These are phyloP conservation scores for Tetrahymena malaccensis DNA, from an alignment of 73 alveolate species.

Conservation along the genomic window DNA sequence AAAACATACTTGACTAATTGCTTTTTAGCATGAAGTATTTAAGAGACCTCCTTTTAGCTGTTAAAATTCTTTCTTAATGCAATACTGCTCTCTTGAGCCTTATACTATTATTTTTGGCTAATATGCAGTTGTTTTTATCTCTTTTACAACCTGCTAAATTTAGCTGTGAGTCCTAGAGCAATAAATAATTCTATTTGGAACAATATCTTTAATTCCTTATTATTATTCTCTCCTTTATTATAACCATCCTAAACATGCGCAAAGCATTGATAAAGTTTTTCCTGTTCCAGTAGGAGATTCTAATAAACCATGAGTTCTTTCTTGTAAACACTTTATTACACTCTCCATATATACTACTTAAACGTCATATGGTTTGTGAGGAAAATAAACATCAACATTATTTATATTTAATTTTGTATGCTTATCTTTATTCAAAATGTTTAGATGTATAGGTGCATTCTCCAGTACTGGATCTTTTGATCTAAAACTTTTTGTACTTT, in stretches of 20 bases:
- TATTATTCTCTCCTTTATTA: not conserved
- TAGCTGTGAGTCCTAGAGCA: constrained; percentile 81
- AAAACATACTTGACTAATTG: not conserved
- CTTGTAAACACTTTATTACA: not conserved
- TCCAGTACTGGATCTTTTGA: not conserved
- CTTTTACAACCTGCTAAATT: constrained; percentile 63
- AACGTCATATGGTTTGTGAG: not conserved
- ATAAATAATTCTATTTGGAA: constrained; percentile 56
- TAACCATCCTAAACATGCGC: constrained; percentile 65
- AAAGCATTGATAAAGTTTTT: constrained; percentile 81
- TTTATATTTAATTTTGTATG: not conserved
- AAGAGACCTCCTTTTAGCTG: constrained; percentile 14
- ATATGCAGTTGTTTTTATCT: constrained; percentile 65
- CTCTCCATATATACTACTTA: not conserved
- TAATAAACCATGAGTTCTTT: constrained; percentile 13
- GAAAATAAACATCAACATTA: not conserved
- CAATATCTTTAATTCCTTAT: constrained; percentile 27
- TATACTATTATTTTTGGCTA: constrained; percentile 54
- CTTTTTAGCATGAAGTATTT: constrained; percentile 16
- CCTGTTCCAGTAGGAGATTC: constrained; percentile 98
- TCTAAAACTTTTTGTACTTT: not conserved
- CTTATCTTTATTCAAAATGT: not conserved
- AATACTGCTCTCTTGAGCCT: constrained; percentile 72
- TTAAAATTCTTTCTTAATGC: constrained; percentile 56
- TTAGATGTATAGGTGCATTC: not conserved